Evolutionary conservation across 2,329 filamentous ascomycete species (phyloP), one percentile per base, ranked within the genome.

Genomic region (Apiospora rasikravindrae): DNA sequence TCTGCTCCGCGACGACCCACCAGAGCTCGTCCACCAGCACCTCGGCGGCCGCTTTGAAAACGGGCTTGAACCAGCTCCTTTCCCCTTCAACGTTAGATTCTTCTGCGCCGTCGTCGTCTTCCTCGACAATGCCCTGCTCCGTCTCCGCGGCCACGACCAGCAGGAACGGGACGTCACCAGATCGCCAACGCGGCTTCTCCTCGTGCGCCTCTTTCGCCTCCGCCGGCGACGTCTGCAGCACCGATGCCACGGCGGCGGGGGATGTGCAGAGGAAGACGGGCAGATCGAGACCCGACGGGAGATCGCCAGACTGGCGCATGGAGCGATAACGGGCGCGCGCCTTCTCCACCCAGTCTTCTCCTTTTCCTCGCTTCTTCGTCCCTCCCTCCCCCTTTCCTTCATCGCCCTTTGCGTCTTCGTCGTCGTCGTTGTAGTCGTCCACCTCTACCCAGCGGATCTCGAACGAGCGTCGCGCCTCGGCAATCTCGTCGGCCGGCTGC

Each of bases 31-130:
- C 69, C n/a, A 69, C 51, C 4, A 77, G 49, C 29, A 76, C 67
- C 69, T 77, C 75, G n/a, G 70, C 70, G 13, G 75, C 71, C 33
- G 74, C 75, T 61, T 74, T 74, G 64, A 77, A 76, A 16, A 76
- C 73, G 24, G 73, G 64, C 67, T 75, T 73, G 70, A 72, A 75
- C 73, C 75, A 75, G 57, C 71, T 66, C 67, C 73, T 71, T 51
- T 75, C 67, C 33, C 33, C 33, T 1, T 7, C 33, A 37, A 37
- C 33, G 33, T 37, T 37, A 6, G 4, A 1, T 37, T 37, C 33
- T 37, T 37, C 33, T 37, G 3, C 33, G 33, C 8, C 2, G 2
- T 14, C 71, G 37, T 74, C 74, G 26, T 69, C 51, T 13, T 70
- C 45, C 61, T 72, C 71, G 69, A 71, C 51, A 26, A 37, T 37